Evolutionary conservation across 176 grass and related monocot species (phyloP), one percentile per base, ranked within the genome.

Genomic region (Eremochloa ophiuroides): DNA sequence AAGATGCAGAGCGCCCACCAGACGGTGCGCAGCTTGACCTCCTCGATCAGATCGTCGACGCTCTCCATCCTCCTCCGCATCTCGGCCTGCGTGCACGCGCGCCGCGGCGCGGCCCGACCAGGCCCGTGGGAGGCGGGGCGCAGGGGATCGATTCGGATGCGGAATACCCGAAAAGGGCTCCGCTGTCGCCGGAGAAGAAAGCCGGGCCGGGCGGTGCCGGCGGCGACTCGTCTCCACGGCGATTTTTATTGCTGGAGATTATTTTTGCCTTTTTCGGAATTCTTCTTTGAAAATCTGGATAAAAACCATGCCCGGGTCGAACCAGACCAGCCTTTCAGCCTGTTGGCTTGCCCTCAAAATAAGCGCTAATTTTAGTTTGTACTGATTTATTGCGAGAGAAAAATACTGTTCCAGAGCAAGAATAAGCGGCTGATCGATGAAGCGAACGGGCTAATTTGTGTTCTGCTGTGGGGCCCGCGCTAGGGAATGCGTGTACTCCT

Each of bases 41-140:
- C 96, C 85, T 99, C 96, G 71, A 99, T 91, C 87, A 99, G 88
- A 95, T 99, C 96, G 40, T 91, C 93, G 76, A 99, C 64, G 65
- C 84, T 91, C 82, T 81, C 83, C 91, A 99, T 95, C 82, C 88
- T 64, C 85, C 68, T 87, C 93, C 37, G 78, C 83, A 85, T 89
- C 78, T 85, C 82, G 39, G 26, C 71, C 81, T 5, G 30, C 58
- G 8, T 30, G 18, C 51, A 34, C 12, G 41, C 26, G 47, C 38
- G 60, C 42, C 2, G 18, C 58, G 61, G 41, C 77, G 63, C 44
- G 10, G 12, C 76, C n/a, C 16, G 10, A n/a, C n/a, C n/a, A n/a
- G n/a, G 34, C 63, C n/a, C 16, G 59, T 17, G 20, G 38, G 15
- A 25, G 28, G 61, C 12, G 50, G 42, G 14, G 11, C n/a, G n/a